phyloP scores from a whole-genome alignment of 768 basidiomycete species.

The Pleurotus cornucopiae region DNA sequence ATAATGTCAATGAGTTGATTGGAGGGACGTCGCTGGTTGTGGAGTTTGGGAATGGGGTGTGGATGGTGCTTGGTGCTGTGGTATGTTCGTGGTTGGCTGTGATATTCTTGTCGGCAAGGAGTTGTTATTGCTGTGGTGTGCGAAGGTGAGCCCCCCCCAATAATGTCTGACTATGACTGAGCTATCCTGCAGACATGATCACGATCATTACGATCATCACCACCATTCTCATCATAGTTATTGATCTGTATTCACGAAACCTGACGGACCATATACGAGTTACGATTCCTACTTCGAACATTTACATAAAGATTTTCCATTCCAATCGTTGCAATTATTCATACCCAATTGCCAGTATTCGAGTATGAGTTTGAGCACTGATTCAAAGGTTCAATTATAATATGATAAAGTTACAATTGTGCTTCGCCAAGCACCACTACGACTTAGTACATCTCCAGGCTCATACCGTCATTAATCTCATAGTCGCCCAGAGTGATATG shows the following conservation, averaged over 20 bases:
- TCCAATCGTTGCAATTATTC: too few relatives aligned
- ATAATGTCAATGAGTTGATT: slow-evolving; percentile 28
- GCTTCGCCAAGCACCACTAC: too few relatives aligned
- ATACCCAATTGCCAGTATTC: too few relatives aligned
- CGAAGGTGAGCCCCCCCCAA: slow-evolving; percentile 29
- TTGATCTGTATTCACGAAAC: not conserved
- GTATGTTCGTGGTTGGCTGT: slow-evolving; percentile 58
- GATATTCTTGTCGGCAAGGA: slow-evolving; percentile 55
- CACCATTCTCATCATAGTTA: not conserved
- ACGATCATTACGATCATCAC: slow-evolving; percentile 7
- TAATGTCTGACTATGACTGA: not conserved
- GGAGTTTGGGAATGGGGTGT: slow-evolving; percentile 63
- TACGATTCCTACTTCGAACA: too few relatives aligned
- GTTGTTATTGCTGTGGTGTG: slow-evolving; percentile 70
- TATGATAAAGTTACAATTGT: not conserved
- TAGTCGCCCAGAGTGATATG: slow-evolving; percentile 92
- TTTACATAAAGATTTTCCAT: too few relatives aligned
- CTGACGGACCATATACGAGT: not conserved
- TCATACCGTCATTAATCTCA: slow-evolving; percentile 92
- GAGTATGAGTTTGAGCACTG: too few relatives aligned
- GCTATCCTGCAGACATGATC: slow-evolving; percentile 4
- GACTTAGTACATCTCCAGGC: slow-evolving; percentile 82
- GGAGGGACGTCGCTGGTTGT: slow-evolving; percentile 39
- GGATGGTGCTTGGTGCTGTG: slow-evolving; percentile 63
- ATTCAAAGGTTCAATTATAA: too few relatives aligned